Conservation (phyloP, 2,329 filamentous ascomycete genomes). For the Colletotrichum tropicale region DNA sequence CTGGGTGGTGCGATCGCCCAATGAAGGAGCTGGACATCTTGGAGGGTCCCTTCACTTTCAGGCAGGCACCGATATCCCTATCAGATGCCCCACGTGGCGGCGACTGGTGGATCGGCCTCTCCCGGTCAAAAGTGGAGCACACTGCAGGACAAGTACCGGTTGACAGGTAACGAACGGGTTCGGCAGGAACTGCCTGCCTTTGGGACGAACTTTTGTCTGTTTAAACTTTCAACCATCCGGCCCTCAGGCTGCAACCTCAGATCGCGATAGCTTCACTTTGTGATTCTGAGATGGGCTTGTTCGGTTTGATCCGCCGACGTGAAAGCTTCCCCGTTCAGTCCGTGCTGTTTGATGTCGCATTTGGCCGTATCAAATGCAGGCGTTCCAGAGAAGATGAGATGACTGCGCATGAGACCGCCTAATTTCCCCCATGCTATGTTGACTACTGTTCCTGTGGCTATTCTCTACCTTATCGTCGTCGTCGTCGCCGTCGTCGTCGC, state of each 20-base stretch:
- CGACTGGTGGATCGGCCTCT: not conserved
- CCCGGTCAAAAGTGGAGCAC: conserved; percentile 1
- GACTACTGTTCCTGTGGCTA: too few species aligned
- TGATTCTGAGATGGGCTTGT: not conserved
- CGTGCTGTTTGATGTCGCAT: not conserved
- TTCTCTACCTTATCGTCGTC: too few species aligned
- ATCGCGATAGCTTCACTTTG: not conserved
- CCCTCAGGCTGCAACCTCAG: not conserved
- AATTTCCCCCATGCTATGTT: too few species aligned
- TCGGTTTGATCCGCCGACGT: not conserved
- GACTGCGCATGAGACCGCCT: too few species aligned
- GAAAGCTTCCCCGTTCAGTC: not conserved
- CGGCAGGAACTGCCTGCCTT: not conserved
- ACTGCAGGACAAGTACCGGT: not conserved
- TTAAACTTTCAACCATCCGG: not conserved
- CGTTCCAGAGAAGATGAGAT: too few species aligned
- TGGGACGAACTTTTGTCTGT: not conserved
- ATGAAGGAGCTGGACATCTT: not conserved
- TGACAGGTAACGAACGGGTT: not conserved
- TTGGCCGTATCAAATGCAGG: not conserved
- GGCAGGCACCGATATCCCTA: not conserved
- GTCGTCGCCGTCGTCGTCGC: too few species aligned
- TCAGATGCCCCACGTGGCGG: conserved; percentile 3
- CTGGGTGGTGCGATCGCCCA: not conserved
- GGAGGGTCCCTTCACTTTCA: not conserved